Percentiles rank a stretch among this genome's conserved stretches.
Evolutionary conservation across 2,329 filamentous ascomycete genomes (phyloP).

Genomic region (Phyllosticta citriasiana): DNA sequence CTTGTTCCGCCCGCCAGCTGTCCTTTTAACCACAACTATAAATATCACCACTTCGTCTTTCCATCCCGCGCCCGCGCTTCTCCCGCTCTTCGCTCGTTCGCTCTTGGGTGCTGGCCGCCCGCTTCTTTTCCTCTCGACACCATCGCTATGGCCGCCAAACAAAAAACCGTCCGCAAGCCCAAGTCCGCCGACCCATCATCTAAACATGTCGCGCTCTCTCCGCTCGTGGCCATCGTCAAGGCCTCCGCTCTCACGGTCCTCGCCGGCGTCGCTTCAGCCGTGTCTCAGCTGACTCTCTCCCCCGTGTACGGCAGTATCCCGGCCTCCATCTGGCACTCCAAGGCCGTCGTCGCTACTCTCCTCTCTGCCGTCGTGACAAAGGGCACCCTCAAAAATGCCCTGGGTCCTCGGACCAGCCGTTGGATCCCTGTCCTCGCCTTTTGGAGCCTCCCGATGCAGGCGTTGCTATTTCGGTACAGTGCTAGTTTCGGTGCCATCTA

Average conservation of each 20-base stretch:
- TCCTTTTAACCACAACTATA: neutral
- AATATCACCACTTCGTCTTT: neutral
- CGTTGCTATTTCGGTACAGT: constrained; percentile 53
- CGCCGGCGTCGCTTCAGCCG: constrained; percentile 55
- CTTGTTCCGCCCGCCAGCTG: constrained; percentile 3
- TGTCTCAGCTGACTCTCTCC: constrained; percentile 66
- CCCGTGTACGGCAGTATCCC: constrained; percentile 86
- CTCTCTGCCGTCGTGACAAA: constrained; percentile 65
- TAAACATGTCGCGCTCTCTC: neutral
- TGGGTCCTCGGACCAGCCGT: constrained; percentile 18
- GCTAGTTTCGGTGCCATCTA: constrained; percentile 51
- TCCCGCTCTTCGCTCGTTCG: neutral
- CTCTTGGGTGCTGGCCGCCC: constrained; percentile 1
- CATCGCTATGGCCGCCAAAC: constrained; percentile 1
- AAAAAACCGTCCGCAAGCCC: neutral
- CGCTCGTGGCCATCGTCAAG: constrained; percentile 17
- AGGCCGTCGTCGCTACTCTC: constrained; percentile 53
- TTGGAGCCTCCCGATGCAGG: constrained; percentile 65
- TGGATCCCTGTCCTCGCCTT: constrained; percentile 64
- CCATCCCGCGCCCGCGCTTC: neutral
- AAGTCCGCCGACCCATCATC: neutral
- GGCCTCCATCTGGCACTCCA: constrained; percentile 59
- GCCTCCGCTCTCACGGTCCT: constrained; percentile 41
- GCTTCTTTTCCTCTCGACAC: neutral
- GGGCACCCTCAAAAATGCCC: constrained; percentile 41